Evolutionary conservation across 768 basidiomycete species (phyloP), one percentile per base, ranked within the genome.

Genomic region (Suillus americanus): DNA sequence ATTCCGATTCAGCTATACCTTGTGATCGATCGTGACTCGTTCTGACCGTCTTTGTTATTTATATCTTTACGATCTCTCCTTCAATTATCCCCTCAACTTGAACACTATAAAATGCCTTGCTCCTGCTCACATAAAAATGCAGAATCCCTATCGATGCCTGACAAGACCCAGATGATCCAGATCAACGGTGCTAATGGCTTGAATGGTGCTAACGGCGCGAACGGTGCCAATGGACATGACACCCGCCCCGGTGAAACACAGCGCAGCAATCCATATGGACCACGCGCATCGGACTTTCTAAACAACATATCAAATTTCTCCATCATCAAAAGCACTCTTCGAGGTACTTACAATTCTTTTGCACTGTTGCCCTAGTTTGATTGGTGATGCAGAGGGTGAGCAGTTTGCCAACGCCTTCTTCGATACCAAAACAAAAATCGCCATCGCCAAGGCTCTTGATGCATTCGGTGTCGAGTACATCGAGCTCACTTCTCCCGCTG

Each of bases 371-470:
- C 50, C 73, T 37, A 65, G 40, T 64, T 55, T 64, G 37, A 38
- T 60, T 16, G 43, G 45, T 66, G 46, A 60, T 45, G 4, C 71
- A 97, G 96, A 97, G 90, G 96, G 95, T 64, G 96, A 97, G 78
- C 96, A 99, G 77, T 99, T 99, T 72, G 97, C 97, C 67, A 99
- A 99, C 75, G 97, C 97, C 62, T 99, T 99, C 85, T 99, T 99
- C 76, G 97, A 97, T 75, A 95, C 95, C 75, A 95, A 96, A 83
- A 99, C 96, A 80, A 99, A 99, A 87, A 97, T 98, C 75, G 95
- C 96, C 75, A 99, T 99, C 71, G 97, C 97, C 69, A 94, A 89
- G 82, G 95, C 95, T 16, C 89, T 99, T 64, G 96, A 98, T 83
- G 96, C 95, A 59, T 99, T 99, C 74, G 97, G 97, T 73, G 97